Evolutionary conservation across 78 protist species (phyloP).

Genomic region (Dictyostelium capitatum): DNA sequence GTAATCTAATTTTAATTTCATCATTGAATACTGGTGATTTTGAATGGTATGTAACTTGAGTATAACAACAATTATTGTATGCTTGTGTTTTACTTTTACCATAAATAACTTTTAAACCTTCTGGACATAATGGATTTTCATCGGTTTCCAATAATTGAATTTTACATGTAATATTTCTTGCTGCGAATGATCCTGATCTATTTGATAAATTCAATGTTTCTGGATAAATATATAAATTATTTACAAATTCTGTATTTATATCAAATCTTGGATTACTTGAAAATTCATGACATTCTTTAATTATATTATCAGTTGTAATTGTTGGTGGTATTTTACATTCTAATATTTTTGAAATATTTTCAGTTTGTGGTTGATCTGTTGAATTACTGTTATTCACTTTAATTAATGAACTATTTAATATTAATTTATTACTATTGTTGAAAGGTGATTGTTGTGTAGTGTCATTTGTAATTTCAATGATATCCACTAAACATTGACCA

Average conservation of each 20-base stretch:
- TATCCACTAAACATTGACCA: slow-evolving; percentile 51
- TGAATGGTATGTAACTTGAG: slow-evolving; percentile 67
- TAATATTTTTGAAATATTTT: no score
- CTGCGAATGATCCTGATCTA: slow-evolving; percentile 55
- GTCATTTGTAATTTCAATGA: slow-evolving; percentile 30
- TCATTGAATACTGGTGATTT: slow-evolving; percentile 78
- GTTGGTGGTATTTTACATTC: not conserved
- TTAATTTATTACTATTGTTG: not conserved
- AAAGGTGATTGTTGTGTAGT: not conserved
- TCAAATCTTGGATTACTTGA: slow-evolving; percentile 8
- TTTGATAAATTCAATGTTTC: slow-evolving; percentile 41
- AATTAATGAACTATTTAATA: slow-evolving; percentile 40
- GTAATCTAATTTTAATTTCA: slow-evolving; percentile 71
- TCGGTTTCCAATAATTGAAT: slow-evolving; percentile 76
- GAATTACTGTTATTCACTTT: not conserved
- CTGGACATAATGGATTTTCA: slow-evolving; percentile 50
- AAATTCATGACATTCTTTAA: slow-evolving; percentile 34
- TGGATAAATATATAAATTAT: slow-evolving; percentile 73
- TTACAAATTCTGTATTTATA: slow-evolving; percentile 43
- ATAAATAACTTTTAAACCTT: slow-evolving; percentile 68
- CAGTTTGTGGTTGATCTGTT: not conserved
- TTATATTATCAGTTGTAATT: not conserved
- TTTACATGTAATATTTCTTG: slow-evolving; percentile 73
- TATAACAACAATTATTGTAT: slow-evolving; percentile 14
- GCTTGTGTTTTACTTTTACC: slow-evolving; percentile 40